These are phyloP conservation scores for Acmispon strigosus DNA, from an alignment of 306 rosid species.

Conservation along the genomic window DNA sequence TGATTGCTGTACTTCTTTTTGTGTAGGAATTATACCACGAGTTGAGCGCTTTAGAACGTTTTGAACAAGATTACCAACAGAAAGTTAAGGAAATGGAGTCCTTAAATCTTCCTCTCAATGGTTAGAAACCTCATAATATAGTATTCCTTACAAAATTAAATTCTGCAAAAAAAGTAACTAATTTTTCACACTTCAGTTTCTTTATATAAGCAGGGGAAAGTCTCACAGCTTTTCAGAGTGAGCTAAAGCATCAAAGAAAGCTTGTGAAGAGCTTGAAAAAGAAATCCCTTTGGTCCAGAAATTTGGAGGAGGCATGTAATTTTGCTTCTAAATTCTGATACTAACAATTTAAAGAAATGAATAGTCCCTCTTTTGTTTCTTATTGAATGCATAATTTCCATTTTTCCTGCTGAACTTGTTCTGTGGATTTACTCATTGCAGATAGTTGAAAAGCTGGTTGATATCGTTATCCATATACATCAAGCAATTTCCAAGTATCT, in stretches of 20 bases:
- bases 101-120: constrained; percentile 62
- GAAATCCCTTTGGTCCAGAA: constrained; percentile 84
- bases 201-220: constrained; percentile 64
- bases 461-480: constrained; percentile 40
- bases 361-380: not conserved
- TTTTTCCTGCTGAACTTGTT: not conserved
- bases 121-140: constrained; percentile 35
- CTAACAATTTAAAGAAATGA: not conserved
- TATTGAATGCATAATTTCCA: not conserved
- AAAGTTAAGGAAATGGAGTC: constrained; percentile 68
- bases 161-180: constrained; percentile 1
- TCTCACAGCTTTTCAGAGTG: constrained; percentile 61
- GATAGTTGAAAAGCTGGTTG: constrained; percentile 82
- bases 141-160: not conserved
- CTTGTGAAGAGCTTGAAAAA: constrained; percentile 70
- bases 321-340: constrained; percentile 5
- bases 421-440: constrained; percentile 33
- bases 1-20: not conserved
- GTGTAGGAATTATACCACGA: constrained; percentile 81
- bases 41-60: constrained; percentile 57
- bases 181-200: constrained; percentile 31
- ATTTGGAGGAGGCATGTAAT: constrained; percentile 72
- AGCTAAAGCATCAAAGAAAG: constrained; percentile 78
- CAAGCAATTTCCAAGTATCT: constrained; percentile 58
- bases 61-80: constrained; percentile 74